Base-by-base conservation (phyloP, 768 basidiomycete genomes). In the Boletus tomentosulus region DNA sequence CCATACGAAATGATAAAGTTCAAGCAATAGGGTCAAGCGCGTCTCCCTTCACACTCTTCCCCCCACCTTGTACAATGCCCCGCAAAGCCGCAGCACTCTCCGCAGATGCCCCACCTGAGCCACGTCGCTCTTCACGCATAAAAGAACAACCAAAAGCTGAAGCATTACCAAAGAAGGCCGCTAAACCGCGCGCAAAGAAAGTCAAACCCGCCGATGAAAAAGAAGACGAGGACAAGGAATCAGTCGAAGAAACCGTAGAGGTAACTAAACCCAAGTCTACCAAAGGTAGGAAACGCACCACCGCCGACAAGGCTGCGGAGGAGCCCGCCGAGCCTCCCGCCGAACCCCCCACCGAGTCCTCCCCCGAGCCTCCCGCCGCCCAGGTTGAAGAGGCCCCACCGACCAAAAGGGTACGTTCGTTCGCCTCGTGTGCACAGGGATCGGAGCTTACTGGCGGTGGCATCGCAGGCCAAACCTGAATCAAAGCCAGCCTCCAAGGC, bases 51-150 rank as follows among this genome's bases (percentile, higher is more conserved):
- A 57, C 60, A 62, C 59, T 54, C 51, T 51, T 49, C 37, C 57
- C 58, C 54, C 43, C 46, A 45, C 61, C 37, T 46, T 37, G 46
- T 50, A 25, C 24, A 19, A 89, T 89, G 87, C 85, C 87, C 58
- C 82, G 86, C 63, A 89, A 87, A 81, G 78, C 85, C 46, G 80
- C 80, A 27, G 71, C 77, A 46, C 60, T 68, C 2, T 76, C 71
- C 24, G 66, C 74, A 48, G 71, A 74, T 25, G 30, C 56, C 1
- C 42, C 34, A 16, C 71, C 73, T 42, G 76, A 77, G 41, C 86
- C 86, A 35, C 86, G 87, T 68, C 87, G 87, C 71, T 88, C 86
- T 8, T 71, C 79, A 31, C 84, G 87, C 62, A 87, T 89, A 73
- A 88, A 88, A 69, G 85, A 84, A 27, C 78, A 80, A 55, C 85